Base-by-base conservation (phyloP, 768 basidiomycete genomes). In the Boletus vermiculosoides region DNA sequence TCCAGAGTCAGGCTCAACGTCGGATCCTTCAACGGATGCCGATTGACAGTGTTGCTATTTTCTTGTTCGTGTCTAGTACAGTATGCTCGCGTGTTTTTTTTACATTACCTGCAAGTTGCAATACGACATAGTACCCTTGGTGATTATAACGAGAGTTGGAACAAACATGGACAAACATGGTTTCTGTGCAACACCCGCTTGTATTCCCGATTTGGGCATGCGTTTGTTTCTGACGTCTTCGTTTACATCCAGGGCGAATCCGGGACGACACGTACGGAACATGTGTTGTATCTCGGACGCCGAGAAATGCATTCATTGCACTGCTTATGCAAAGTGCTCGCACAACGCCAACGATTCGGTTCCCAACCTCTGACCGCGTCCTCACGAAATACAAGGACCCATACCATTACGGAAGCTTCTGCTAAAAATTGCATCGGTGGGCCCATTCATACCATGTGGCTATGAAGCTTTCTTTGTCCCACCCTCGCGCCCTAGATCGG, bases 181-280 rank as follows among this genome's bases (percentile, higher is more conserved):
- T 51, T 36, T 45, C 45, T 28, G 15, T 40, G 52, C 39, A 46
- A 58, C 66, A 50, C 45, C 54, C 16, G 58, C 54, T 72, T 70
- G 63, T 72, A 58, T 60, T 70, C 68, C 68, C 15, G 30, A 68
- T 72, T 71, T 72, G 61, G 68, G 4, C 52, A 59, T 68, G 12
- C 49, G 44, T 44, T 70, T 71, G 67, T 71, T 20, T 25, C 12
- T 0, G 18, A 18, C 12, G 20, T 1, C 11, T 4, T 12, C 31
- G 4, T 30, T 30, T 30, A 30, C 30, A 8, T 8, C 30, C n/a
- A n/a, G n/a, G n/a, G n/a, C n/a, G n/a, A n/a, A 30, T 28, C 31
- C 9, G 31, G 4, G 11, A 12, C n/a, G 28, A 28, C 1, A 6
- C 6, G 39, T 40, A 20, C 10, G n/a, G 39, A 40, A 41, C 20